These are phyloP conservation scores for Colletotrichum sansevieriae DNA, from an alignment of 2,329 filamentous ascomycete species.

Conservation along the genomic window DNA sequence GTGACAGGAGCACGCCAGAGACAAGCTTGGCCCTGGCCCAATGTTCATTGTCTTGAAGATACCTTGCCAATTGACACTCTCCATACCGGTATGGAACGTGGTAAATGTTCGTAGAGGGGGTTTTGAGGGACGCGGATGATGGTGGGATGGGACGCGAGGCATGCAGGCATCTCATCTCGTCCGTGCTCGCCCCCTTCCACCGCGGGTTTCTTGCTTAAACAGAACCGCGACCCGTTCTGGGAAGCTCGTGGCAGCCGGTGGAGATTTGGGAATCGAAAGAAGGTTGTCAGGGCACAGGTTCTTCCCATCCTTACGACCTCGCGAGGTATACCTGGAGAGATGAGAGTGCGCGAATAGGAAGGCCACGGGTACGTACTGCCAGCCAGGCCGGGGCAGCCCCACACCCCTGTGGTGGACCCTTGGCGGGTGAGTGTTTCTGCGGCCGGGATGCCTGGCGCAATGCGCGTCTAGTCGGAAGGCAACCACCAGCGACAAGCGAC, in stretches of 20 bases:
- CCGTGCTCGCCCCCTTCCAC: background rate
- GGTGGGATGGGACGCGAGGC: background rate
- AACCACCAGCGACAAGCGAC: conserved; percentile 13
- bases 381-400: background rate
- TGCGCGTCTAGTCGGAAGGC: conserved; percentile 40
- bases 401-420: conserved; percentile 15
- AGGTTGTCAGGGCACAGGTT: conserved; percentile 3
- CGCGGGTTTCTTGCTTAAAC: conserved; percentile 9
- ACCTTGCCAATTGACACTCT: background rate
- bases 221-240: conserved; percentile 5
- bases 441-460: conserved; percentile 39
- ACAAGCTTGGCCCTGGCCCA: conserved; percentile 14
- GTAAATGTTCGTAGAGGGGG: background rate
- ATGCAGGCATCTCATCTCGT: conserved; percentile 14
- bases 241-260: background rate
- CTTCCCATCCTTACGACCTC: background rate
- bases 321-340: too few relatives aligned
- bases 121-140: background rate
- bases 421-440: conserved; percentile 15
- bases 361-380: conserved; percentile 9
- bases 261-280: conserved; percentile 6
- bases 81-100: background rate
- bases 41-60: conserved; percentile 15
- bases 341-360: background rate
- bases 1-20: conserved; percentile 2